Evolutionary conservation across 2,329 filamentous ascomycete genomes (phyloP), one percentile per base, ranked within the genome.

Genomic region (Xylogone sp.): DNA sequence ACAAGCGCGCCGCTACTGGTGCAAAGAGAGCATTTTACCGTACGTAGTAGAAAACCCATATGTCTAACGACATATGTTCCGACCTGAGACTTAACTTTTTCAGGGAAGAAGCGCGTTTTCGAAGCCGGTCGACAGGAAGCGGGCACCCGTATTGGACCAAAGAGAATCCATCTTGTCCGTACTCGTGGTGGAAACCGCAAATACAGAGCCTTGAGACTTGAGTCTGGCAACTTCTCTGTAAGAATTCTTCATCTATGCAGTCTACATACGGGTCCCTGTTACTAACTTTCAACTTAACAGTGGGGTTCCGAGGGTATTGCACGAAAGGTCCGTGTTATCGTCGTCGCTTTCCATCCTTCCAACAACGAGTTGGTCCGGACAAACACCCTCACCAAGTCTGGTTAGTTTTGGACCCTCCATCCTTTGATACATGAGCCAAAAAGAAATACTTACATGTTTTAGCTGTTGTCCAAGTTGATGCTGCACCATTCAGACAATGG

Each of bases 321-420:
- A 78, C 93, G 94, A 86, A 99, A 99, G 87, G 91, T 90, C 78
- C 94, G 95, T 83, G 89, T 99, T 75, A 97, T 99, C 75, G 91
- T 82, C 70, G 95, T 99, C 79, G 88, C 87, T 74, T 99, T 91
- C 89, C 95, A 99, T 81, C 95, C 94, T 60, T 97, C 93, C 75
- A 99, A 99, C 92, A 99, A 99, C 90, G 94, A 99, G 82, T 86
- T 99, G 68, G 92, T 99, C 83, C 94, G 94, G 73, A 99, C 94
- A 78, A 99, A 99, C 88, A 97, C 94, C 81, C 85, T 99, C 75
- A 99, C 94, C 84, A 95, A 92, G 82, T 90, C 90, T 72, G 34
- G 34, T 27, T 27, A 5, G 24, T 39, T 39, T 13, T 39, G n/a
- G n/a, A 39, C 34, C 8, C n/a, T 39, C 24, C 5, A 6, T 6